Percentiles rank a stretch among this genome's conserved stretches.
Evolutionary conservation across 1,284 basidiomycete genomes (phyloP).

Genomic region (Pulchroboletus neoregius): DNA sequence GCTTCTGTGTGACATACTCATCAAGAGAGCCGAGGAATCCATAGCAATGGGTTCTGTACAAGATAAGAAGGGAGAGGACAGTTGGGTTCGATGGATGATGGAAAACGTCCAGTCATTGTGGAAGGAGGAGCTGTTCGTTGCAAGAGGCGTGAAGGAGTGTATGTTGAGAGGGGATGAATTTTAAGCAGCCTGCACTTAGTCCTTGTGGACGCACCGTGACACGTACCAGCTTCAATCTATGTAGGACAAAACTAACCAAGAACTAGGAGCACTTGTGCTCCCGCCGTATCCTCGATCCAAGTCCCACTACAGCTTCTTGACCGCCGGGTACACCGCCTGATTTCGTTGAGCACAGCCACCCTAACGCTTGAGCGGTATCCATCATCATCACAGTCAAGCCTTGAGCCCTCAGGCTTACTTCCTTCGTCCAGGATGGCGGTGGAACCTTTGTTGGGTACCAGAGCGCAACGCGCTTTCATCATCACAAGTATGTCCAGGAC

Average conservation of each 20-base stretch:
- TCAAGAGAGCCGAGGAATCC: slow-evolving; percentile 29
- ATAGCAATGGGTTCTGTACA: background rate
- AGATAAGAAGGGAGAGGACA: background rate
- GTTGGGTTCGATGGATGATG: slow-evolving; percentile 34
- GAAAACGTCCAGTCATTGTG: slow-evolving; percentile 37
- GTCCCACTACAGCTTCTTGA: too few species aligned
- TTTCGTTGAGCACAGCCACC: slow-evolving; percentile 17
- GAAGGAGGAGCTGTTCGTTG: slow-evolving; percentile 53
- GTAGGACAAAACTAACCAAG: too few species aligned
- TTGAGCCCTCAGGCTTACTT: slow-evolving; percentile 13
- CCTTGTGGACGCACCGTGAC: too few species aligned
- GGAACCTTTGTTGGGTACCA: slow-evolving; percentile 61
- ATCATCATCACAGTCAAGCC: slow-evolving; percentile 13
- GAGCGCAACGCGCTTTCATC: slow-evolving; percentile 63
- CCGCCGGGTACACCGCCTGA: too few species aligned
- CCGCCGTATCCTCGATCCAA: too few species aligned
- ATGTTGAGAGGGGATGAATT: slow-evolving; percentile 38
- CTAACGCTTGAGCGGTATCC: background rate
- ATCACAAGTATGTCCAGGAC: slow-evolving; percentile 48
- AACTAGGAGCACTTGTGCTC: too few species aligned
- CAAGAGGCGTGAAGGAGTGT: slow-evolving; percentile 43
- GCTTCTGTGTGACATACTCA: slow-evolving; percentile 37
- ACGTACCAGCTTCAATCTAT: too few species aligned
- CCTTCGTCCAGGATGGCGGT: slow-evolving; percentile 48
- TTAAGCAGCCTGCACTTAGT: slow-evolving; percentile 18